phyloP scores from a whole-genome alignment of 139 green algal genomes.

The Eudorina sp. region DNA sequence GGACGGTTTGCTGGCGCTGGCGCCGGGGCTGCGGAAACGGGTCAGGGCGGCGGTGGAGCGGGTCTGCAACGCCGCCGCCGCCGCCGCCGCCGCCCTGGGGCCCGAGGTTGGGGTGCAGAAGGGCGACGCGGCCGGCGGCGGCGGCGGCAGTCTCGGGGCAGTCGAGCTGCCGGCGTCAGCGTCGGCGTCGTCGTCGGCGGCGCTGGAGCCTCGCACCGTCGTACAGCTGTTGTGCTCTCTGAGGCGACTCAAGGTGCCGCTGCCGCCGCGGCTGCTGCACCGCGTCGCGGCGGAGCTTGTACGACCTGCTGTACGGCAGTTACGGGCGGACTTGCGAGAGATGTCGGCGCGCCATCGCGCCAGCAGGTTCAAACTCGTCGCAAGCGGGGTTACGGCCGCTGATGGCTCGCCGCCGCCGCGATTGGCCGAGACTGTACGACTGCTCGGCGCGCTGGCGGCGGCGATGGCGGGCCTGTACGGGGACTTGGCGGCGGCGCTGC shows the following conservation, averaged over 20 bases:
- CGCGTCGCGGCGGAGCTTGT: neutral
- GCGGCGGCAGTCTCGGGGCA: neutral
- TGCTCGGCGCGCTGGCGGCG: constrained; percentile 10
- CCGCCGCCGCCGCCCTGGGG: neutral
- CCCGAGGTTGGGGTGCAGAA: no score
- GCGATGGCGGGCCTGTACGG: neutral
- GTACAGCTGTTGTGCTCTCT: neutral
- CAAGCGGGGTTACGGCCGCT: no score
- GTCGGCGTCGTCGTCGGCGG: no score
- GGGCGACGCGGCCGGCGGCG: neutral
- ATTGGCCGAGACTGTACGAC: neutral
- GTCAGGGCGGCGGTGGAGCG: neutral
- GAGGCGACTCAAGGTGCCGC: neutral
- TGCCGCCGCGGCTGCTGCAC: neutral
- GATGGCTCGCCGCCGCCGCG: no score
- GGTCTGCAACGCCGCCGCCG: neutral
- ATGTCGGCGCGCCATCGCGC: no score
- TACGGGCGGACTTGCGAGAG: neutral
- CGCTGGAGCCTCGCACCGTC: neutral
- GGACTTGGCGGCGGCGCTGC: neutral
- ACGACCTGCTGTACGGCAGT: neutral
- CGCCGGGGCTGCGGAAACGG: neutral
- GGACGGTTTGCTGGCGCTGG: neutral
- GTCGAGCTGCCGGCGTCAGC: no score
- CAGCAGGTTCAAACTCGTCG: no score